A percentile compares a stretch with the other conserved stretches of the same genome.
Evolutionary conservation across 2,329 filamentous ascomycete species (phyloP).

Genomic region (Neoarthrinium moseri): DNA sequence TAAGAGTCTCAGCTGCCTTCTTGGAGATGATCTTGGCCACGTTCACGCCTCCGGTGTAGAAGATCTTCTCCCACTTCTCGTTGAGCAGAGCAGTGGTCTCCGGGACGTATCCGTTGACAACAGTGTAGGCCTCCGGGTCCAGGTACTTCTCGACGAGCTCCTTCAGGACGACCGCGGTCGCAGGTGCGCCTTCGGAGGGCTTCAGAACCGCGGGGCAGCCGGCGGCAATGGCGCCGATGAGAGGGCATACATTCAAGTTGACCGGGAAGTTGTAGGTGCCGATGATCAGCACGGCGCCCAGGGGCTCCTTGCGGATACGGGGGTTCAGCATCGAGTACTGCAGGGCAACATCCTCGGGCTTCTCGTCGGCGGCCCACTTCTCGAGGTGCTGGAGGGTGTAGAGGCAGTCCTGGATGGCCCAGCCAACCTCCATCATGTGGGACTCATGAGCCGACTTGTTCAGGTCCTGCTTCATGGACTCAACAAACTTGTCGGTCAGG

Average conservation of each 20-base stretch:
- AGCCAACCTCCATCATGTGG: constrained; percentile 71
- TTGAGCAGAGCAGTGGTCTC: constrained; percentile 82
- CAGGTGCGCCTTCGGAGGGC: constrained; percentile 80
- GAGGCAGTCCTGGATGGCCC: constrained; percentile 78
- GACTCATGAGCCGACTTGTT: constrained; percentile 77
- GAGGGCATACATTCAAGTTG: constrained; percentile 72
- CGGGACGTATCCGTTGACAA: constrained; percentile 77
- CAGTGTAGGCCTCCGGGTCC: constrained; percentile 72
- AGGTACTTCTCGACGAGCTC: constrained; percentile 74
- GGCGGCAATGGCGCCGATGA: constrained; percentile 87
- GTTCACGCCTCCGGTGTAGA: constrained; percentile 80
- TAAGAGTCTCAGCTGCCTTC: constrained; percentile 86
- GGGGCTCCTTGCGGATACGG: constrained; percentile 80
- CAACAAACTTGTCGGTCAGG: constrained; percentile 68
- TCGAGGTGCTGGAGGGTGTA: constrained; percentile 76
- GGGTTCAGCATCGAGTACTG: constrained; percentile 69
- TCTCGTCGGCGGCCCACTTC: constrained; percentile 82
- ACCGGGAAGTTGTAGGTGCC: constrained; percentile 94
- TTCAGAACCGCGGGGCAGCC: constrained; percentile 90
- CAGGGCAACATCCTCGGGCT: constrained; percentile 66
- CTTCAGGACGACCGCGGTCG: constrained; percentile 75
- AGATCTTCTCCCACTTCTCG: constrained; percentile 96
- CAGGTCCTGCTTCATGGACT: constrained; percentile 76
- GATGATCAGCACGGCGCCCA: constrained; percentile 82
- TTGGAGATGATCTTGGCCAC: constrained; percentile 87